Evolutionary conservation across 192 early-diverging fungal genomes (phyloP).

Genomic region (Pilobolus umbonatus): DNA sequence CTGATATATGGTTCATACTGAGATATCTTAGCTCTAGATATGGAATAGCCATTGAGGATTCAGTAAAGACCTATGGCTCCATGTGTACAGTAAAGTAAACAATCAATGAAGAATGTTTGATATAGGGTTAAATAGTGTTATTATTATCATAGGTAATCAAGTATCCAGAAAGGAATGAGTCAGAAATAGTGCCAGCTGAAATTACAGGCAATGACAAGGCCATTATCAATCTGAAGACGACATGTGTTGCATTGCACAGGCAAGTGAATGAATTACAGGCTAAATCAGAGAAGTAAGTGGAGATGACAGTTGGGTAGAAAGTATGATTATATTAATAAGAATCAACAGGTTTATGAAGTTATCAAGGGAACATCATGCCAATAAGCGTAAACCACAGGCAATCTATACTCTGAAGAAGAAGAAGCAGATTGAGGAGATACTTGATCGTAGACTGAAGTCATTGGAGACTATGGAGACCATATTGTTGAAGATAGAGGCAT

Average conservation of each 20-base stretch:
- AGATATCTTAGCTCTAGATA: constrained; percentile 20
- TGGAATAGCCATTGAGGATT: constrained; percentile 15
- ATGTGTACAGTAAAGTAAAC: constrained; percentile 8
- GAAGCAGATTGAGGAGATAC: constrained; percentile 44
- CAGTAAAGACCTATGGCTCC: constrained; percentile 4
- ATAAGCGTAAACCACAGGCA: constrained; percentile 50
- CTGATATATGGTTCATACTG: constrained; percentile 28
- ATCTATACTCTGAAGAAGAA: constrained; percentile 50
- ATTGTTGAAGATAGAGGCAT: constrained; percentile 55
- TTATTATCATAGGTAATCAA: constrained; percentile 13
- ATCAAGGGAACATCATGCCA: constrained; percentile 10
- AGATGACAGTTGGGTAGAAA: neutral
- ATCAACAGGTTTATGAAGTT: neutral
- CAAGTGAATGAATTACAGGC: constrained; percentile 60
- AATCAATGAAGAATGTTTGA: neutral
- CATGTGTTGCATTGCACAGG: constrained; percentile 39
- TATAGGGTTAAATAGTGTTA: neutral
- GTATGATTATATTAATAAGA: too few species aligned
- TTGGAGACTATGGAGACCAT: constrained; percentile 58
- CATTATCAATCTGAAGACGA: constrained; percentile 50
- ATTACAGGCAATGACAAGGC: constrained; percentile 55
- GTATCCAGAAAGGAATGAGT: constrained; percentile 15
- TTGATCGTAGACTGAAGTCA: constrained; percentile 52
- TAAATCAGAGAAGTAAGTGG: constrained; percentile 45
- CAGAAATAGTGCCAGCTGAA: constrained; percentile 8